Evolutionary conservation across 768 basidiomycete genomes (phyloP).

Genomic region (Psilocybe sp.): DNA sequence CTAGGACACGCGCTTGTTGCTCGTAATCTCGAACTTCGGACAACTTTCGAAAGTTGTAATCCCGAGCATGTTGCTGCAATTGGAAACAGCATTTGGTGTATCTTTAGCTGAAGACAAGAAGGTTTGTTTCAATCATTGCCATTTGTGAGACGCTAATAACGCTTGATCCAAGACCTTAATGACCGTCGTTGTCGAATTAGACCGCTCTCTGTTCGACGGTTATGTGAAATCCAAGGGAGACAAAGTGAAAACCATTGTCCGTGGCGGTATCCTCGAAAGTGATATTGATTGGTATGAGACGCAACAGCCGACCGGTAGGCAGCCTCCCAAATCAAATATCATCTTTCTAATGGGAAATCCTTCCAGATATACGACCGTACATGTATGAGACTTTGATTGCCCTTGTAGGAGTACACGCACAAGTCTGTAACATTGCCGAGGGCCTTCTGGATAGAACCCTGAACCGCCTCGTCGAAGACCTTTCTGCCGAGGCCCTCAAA

Average conservation of each 20-base stretch:
- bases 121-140: slow-evolving; percentile 35
- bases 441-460: slow-evolving; percentile 80
- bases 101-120: slow-evolving; percentile 71
- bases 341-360: slow-evolving; percentile 1
- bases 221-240: slow-evolving; percentile 82
- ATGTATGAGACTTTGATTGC: slow-evolving; percentile 87
- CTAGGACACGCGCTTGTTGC: slow-evolving; percentile 81
- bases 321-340: slow-evolving; percentile 7
- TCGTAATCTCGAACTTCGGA: slow-evolving; percentile 88
- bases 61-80: slow-evolving; percentile 75
- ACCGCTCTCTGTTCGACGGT: slow-evolving; percentile 85
- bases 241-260: slow-evolving; percentile 63
- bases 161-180: slow-evolving; percentile 53
- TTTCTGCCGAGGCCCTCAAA: slow-evolving; percentile 78
- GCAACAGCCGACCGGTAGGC: slow-evolving; percentile 83
- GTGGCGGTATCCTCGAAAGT: slow-evolving; percentile 74
- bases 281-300: slow-evolving; percentile 95
- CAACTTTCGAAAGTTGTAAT: slow-evolving; percentile 69
- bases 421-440: slow-evolving; percentile 79
- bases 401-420: slow-evolving; percentile 89
- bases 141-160: background rate
- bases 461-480: slow-evolving; percentile 74
- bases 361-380: slow-evolving; percentile 84
- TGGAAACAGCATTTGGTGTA: slow-evolving; percentile 74
- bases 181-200: slow-evolving; percentile 78